phyloP scores from a whole-genome alignment of 2,329 filamentous ascomycete genomes.

The Pseudocercospora musae region DNA sequence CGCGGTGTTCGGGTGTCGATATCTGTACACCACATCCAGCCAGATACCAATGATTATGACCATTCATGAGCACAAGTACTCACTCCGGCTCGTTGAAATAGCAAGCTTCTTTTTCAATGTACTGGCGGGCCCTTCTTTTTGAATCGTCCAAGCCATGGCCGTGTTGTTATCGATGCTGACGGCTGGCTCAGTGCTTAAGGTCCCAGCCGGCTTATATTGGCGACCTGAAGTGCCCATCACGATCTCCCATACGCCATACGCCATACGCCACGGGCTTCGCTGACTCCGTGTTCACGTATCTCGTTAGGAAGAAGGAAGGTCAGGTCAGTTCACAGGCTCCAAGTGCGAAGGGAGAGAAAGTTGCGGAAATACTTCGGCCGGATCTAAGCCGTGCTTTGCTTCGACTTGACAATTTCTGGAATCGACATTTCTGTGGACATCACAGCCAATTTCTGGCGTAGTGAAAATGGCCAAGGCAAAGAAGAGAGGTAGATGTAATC shows the following conservation, averaged over 20 bases:
- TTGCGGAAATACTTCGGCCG: background rate
- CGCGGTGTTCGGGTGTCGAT: background rate
- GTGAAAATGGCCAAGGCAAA: slow-evolving; percentile 48
- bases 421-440: background rate
- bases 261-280: background rate
- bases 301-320: background rate
- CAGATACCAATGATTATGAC: background rate
- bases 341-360: background rate
- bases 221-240: background rate
- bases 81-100: background rate
- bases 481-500: slow-evolving; percentile 38
- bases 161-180: background rate
- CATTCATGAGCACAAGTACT: background rate
- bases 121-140: background rate
- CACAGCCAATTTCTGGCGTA: slow-evolving; percentile 28
- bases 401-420: background rate
- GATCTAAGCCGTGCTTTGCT: background rate
- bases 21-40: background rate
- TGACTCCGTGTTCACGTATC: background rate
- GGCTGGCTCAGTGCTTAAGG: background rate
- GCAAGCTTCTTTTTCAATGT: background rate
- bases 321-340: background rate
- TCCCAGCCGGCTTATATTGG: background rate
- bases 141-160: background rate
- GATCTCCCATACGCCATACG: background rate